Percentiles rank a stretch among this genome's conserved stretches.
These are phyloP conservation scores for Rusavskia elegans DNA, from an alignment of 495 filamentous ascomycete species.

Conservation along the genomic window DNA sequence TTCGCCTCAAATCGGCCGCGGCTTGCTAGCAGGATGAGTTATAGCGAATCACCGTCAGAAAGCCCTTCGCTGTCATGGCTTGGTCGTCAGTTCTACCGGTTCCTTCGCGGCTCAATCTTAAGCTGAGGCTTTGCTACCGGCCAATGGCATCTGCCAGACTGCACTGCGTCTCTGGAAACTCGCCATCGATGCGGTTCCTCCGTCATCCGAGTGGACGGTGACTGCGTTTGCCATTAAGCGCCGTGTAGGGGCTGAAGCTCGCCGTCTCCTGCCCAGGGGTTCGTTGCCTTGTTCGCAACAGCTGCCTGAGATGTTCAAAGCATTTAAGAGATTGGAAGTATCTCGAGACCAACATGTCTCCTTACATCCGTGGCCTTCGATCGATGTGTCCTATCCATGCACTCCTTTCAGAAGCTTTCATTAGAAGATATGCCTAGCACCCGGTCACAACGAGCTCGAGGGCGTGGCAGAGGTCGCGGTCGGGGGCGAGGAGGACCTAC, in stretches of 20 bases:
- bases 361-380: background rate
- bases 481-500: slow-evolving; percentile 1
- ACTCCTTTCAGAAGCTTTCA: slow-evolving; percentile 3
- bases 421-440: slow-evolving; percentile 10
- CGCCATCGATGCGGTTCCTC: background rate
- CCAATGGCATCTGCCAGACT: background rate
- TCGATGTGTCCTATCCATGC: background rate
- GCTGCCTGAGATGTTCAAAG: background rate
- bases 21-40: background rate
- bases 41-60: background rate
- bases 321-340: slow-evolving; percentile 1
- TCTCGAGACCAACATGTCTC: background rate
- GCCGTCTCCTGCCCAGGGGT: background rate
- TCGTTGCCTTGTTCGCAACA: background rate
- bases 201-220: background rate
- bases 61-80: background rate
- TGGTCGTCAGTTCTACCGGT: background rate
- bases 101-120: background rate
- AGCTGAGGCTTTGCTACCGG: background rate
- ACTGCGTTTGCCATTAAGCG: background rate
- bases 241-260: background rate
- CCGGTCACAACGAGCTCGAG: slow-evolving; percentile 6
- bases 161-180: background rate
- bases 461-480: slow-evolving; percentile 5
- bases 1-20: background rate